These are phyloP conservation scores for Petasospora fabianii DNA, from an alignment of 1,139 yeast species.

Conservation along the genomic window DNA sequence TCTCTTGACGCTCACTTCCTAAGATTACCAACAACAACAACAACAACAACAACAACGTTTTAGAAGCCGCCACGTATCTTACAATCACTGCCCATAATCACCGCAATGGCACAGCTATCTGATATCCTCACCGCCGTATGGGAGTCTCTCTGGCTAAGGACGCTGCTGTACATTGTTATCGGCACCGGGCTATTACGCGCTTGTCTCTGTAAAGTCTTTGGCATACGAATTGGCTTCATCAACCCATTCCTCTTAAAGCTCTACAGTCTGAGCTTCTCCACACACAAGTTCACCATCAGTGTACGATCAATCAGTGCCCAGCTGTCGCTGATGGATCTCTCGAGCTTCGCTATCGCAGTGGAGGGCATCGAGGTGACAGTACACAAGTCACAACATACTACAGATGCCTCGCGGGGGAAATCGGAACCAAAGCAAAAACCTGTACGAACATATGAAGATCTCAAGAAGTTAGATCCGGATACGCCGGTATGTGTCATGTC, in stretches of 20 bases:
- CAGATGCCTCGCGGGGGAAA: slow-evolving; percentile 1
- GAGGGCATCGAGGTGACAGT: slow-evolving; percentile 19
- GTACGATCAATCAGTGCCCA: slow-evolving; percentile 21
- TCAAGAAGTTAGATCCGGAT: slow-evolving; percentile 20
- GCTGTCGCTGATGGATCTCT: slow-evolving; percentile 16
- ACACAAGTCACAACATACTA: slow-evolving; percentile 1
- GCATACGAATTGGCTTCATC: slow-evolving; percentile 26
- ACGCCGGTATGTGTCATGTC: slow-evolving; percentile 27
- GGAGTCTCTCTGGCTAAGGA: slow-evolving; percentile 4
- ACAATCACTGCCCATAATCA: too few relatives aligned
- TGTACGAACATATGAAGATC: slow-evolving; percentile 10
- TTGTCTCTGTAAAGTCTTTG: slow-evolving; percentile 18
- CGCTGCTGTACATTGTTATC: background rate
- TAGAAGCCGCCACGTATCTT: too few relatives aligned
- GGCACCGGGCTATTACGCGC: slow-evolving; percentile 5
- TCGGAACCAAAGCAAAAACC: background rate
- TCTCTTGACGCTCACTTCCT: too few relatives aligned
- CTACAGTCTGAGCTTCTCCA: slow-evolving; percentile 13
- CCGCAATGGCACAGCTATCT: background rate
- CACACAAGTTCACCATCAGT: slow-evolving; percentile 9
- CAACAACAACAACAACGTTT: too few relatives aligned
- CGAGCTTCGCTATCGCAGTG: slow-evolving; percentile 18
- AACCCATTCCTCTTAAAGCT: slow-evolving; percentile 27
- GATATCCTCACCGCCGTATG: slow-evolving; percentile 1
- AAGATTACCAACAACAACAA: too few relatives aligned